phyloP scores from a whole-genome alignment of 495 filamentous ascomycete species.

The Penicillium roqueforti region DNA sequence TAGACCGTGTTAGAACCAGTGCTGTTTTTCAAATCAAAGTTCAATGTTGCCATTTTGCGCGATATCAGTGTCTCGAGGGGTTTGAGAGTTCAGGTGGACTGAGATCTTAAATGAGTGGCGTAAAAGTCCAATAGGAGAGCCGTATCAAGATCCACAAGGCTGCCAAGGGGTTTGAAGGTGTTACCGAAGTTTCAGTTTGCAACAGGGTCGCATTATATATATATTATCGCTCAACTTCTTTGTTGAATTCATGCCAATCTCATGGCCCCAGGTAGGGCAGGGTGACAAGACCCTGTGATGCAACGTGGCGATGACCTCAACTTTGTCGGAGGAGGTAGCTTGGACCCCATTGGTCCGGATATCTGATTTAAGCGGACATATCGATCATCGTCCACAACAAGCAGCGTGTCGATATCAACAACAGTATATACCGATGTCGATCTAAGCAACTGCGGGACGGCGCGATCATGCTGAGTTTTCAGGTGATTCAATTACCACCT shows the following conservation, averaged over 20 bases:
- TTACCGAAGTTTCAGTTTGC: slow-evolving; percentile 1
- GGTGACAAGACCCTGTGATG: slow-evolving; percentile 27
- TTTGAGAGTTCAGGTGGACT: background rate
- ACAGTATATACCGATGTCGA: background rate
- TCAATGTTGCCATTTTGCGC: slow-evolving; percentile 42
- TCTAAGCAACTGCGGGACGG: slow-evolving; percentile 3
- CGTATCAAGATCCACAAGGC: slow-evolving; percentile 10
- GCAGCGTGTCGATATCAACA: slow-evolving; percentile 4
- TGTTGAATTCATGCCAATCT: background rate
- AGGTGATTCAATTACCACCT: slow-evolving; percentile 19
- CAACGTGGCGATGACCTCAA: slow-evolving; percentile 13
- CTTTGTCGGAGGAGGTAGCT: background rate
- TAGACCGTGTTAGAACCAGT: slow-evolving; percentile 57
- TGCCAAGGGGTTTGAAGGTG: slow-evolving; percentile 2
- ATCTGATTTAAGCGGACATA: background rate
- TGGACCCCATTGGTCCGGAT: slow-evolving; percentile 9
- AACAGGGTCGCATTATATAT: slow-evolving; percentile 10
- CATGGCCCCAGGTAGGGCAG: slow-evolving; percentile 14
- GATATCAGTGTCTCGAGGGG: background rate
- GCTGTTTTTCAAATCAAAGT: slow-evolving; percentile 60
- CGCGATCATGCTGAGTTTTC: slow-evolving; percentile 21
- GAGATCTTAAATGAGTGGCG: slow-evolving; percentile 4
- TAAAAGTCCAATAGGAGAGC: slow-evolving; percentile 5
- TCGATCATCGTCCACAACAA: slow-evolving; percentile 19
- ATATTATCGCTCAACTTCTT: background rate